A percentile compares a stretch with the other conserved stretches of the same genome.
phyloP scores from a whole-genome alignment of 2,329 filamentous ascomycete genomes.

The Phyllosticta citrichinensis region DNA sequence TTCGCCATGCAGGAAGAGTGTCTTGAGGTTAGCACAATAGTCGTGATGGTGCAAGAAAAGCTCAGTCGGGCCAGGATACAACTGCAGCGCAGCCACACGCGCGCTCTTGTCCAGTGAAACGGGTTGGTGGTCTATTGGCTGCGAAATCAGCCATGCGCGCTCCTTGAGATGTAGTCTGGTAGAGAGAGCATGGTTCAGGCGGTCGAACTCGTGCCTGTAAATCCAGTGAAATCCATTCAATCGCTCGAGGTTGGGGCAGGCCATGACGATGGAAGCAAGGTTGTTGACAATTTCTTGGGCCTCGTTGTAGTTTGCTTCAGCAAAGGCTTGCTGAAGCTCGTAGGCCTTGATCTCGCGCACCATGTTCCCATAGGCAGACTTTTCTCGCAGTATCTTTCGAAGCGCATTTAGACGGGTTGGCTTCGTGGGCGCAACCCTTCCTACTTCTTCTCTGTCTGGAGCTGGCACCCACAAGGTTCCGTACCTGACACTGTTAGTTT shows the following conservation, averaged over 20 bases:
- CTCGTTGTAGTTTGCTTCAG: conserved; percentile 28
- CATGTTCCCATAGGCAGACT: conserved; percentile 39
- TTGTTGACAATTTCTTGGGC: conserved; percentile 42
- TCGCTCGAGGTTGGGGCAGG: conserved; percentile 47
- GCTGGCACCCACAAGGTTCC: conserved; percentile 36
- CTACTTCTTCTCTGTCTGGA: conserved; percentile 30
- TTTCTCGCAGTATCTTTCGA: conserved; percentile 44
- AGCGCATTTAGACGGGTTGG: conserved; percentile 44
- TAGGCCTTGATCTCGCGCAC: conserved; percentile 46
- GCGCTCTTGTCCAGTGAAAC: not conserved
- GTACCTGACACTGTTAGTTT: conserved; percentile 31
- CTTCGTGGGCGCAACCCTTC: conserved; percentile 31
- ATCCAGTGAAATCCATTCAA: conserved; percentile 44
- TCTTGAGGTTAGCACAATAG: conserved; percentile 42
- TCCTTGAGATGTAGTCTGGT: conserved; percentile 44
- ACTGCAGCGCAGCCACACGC: conserved; percentile 33
- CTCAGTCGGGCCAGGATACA: conserved; percentile 28
- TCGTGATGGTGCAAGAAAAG: conserved; percentile 46
- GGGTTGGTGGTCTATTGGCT: not conserved
- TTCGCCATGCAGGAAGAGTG: conserved; percentile 40
- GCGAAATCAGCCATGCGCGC: conserved; percentile 43
- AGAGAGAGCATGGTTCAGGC: conserved; percentile 45
- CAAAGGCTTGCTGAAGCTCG: conserved; percentile 33
- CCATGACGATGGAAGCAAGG: conserved; percentile 48
- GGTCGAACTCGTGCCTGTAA: conserved; percentile 44